Evolutionary conservation across 2,329 filamentous ascomycete genomes (phyloP), one percentile per base, ranked within the genome.

Genomic region (Domatiomyces globalis): DNA sequence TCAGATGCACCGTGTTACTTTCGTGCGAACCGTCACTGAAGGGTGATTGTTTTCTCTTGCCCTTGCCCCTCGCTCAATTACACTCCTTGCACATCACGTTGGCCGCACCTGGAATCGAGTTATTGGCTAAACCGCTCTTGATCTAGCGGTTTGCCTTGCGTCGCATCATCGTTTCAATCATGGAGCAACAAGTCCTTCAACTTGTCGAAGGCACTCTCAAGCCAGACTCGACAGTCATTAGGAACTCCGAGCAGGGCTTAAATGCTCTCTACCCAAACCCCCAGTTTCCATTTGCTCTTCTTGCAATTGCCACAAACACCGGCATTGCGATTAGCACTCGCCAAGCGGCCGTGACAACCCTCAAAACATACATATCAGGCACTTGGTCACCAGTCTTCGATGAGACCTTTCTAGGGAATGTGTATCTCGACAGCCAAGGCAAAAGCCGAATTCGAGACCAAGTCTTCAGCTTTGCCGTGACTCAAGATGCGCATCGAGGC

Each of bases 131-230:
- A 19, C 43, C 43, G 22, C 22, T 45, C 43, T 27, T 10, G 43
- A 19, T 20, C 43, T 45, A 45, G 43, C 12, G 43, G 22, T 19
- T 45, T 45, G 43, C 43, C 43, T 45, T 45, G 43, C 43, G 43
- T 45, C 2, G 19, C n/a, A 45, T 15, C 12, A 39, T 5, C 33
- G 33, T 15, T 15, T 39, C 33, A 39, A 39, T 39, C 33, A 95
- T 95, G 88, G 89, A 95, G 78, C 84, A 94, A 71, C 83, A 94
- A 74, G 80, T 98, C 68, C 82, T 92, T 62, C 82, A 83, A 69
- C 78, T 96, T 67, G 82, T 98, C 58, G 80, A 84, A 63, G 87
- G 88, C 69, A 94, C 89, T 48, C 82, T 83, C 57, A 63, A 85
- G 54, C 79, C 82, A 53, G 83, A 90, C 67, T 81, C 72, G 51